Percentiles rank a stretch among this genome's conserved stretches.
phyloP scores from a whole-genome alignment of 108 stramenopile genomes.

The Nitzschia palea region DNA sequence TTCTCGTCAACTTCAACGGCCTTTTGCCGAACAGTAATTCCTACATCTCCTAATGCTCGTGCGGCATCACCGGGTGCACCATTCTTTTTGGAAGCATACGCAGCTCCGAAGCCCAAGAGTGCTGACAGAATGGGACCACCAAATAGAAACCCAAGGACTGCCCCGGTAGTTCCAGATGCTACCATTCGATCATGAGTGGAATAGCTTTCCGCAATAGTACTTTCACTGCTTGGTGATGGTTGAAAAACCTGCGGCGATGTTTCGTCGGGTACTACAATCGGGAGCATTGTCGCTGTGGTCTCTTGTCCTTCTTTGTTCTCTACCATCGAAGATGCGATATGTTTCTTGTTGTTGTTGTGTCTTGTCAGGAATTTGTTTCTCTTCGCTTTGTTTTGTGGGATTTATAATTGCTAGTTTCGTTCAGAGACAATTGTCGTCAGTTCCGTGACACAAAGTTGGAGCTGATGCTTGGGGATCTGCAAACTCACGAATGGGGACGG shows the following conservation, averaged over 20 bases:
- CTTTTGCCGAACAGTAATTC: slow-evolving; percentile 32
- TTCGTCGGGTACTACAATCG: too few species aligned
- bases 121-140: slow-evolving; percentile 32
- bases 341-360: neutral
- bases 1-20: slow-evolving; percentile 49
- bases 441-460: too few species aligned
- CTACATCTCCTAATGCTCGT: slow-evolving; percentile 43
- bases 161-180: slow-evolving; percentile 30
- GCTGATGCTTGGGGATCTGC: too few species aligned
- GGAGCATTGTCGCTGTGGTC: too few species aligned
- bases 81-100: slow-evolving; percentile 35
- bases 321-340: too few species aligned
- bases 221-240: neutral
- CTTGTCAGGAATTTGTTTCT: neutral
- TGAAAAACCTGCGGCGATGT: neutral
- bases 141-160: slow-evolving; percentile 31
- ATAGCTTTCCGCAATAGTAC: neutral
- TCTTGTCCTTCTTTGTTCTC: too few species aligned
- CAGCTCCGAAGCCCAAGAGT: slow-evolving; percentile 23
- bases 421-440: too few species aligned
- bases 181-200: slow-evolving; percentile 1
- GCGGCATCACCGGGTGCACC: slow-evolving; percentile 38
- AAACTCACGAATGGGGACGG: too few species aligned
- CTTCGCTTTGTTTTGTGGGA: too few species aligned
- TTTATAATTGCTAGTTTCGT: too few species aligned